A percentile compares a stretch with the other conserved stretches of the same genome.
Evolutionary conservation across 1,284 basidiomycete species (phyloP).

Genomic region (Peniophora sp.): DNA sequence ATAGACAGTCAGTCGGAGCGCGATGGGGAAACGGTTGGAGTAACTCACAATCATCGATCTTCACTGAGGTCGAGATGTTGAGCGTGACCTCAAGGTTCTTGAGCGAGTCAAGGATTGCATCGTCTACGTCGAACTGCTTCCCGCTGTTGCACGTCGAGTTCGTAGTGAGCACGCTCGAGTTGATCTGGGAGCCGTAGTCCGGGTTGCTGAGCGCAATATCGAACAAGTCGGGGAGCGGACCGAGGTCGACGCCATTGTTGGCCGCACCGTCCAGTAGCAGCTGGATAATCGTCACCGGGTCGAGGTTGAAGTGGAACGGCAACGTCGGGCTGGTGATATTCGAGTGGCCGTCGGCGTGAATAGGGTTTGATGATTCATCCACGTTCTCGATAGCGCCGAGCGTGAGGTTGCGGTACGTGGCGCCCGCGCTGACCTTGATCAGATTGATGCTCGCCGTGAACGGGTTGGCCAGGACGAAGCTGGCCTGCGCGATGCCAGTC

Average conservation of each 20-base stretch:
- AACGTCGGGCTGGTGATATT: constrained; percentile 53
- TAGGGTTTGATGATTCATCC: constrained; percentile 45
- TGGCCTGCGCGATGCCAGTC: constrained; percentile 47
- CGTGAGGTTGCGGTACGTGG: constrained; percentile 43
- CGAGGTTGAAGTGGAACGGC: constrained; percentile 58
- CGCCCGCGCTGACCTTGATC: constrained; percentile 47
- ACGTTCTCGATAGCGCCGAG: constrained; percentile 52
- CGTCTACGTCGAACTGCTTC: constrained; percentile 51
- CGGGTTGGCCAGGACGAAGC: constrained; percentile 59
- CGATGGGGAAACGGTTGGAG: not conserved
- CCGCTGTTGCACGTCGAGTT: constrained; percentile 51
- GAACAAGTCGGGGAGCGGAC: constrained; percentile 56
- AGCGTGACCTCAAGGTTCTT: constrained; percentile 52
- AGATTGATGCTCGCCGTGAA: constrained; percentile 75
- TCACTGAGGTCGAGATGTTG: constrained; percentile 37
- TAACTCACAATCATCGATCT: constrained; percentile 52
- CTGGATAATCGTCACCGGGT: constrained; percentile 56
- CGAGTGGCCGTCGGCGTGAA: constrained; percentile 54
- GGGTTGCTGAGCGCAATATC: constrained; percentile 49
- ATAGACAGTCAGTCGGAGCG: not conserved
- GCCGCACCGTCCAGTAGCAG: constrained; percentile 48
- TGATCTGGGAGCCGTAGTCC: constrained; percentile 45
- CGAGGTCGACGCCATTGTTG: constrained; percentile 52
- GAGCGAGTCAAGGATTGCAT: constrained; percentile 57
- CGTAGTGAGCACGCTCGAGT: constrained; percentile 46